Evolutionary conservation across 2,329 filamentous ascomycete genomes (phyloP), one percentile per base, ranked within the genome.

Genomic region (Dendryphion nanum): DNA sequence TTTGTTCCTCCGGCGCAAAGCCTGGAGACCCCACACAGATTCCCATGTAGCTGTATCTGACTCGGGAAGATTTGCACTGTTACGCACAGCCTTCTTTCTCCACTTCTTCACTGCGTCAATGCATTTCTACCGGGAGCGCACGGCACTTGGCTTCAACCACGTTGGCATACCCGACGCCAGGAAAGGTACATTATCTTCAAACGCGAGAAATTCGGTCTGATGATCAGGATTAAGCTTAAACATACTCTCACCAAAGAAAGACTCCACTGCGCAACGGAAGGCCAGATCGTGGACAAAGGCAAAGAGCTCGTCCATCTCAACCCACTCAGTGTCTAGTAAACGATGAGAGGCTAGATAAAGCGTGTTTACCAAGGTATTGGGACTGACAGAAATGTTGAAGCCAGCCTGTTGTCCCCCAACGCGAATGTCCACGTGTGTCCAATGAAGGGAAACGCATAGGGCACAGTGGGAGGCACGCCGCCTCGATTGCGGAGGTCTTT

Each of bases 231-330:
- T 49, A 10, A 44, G n/a, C 3, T 29, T 4, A 15, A 44, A 30
- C 19, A 53, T 33, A 12, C 21, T 33, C 3, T 29, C 7, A 2
- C 49, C 47, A 28, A 40, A 48, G 31, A 50, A 37, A 1, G 49
- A 37, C 5, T 35, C 30, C 6, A 44, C 33, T 5, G n/a, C 33
- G 23, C 32, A 37, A 5, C 21, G 37, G 33, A 50, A 43, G 12
- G 43, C 17, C 4, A 46, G 6, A 33, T 38, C 23, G 4, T 33
- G 35, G n/a, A 49, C n/a, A 18, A 47, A 49, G 2, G 15, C 7
- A 37, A 39, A 50, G 2, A 51, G 36, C 33, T 50, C 46, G n/a
- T 28, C 29, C 26, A 39, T 30, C n/a, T 38, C 29, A 5, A 41
- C 19, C 48, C 48, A 51, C 2, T 42, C 33, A n/a, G 4, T n/a